Conservation (phyloP, 2,329 filamentous ascomycete genomes). For the Drechslera avenae region DNA sequence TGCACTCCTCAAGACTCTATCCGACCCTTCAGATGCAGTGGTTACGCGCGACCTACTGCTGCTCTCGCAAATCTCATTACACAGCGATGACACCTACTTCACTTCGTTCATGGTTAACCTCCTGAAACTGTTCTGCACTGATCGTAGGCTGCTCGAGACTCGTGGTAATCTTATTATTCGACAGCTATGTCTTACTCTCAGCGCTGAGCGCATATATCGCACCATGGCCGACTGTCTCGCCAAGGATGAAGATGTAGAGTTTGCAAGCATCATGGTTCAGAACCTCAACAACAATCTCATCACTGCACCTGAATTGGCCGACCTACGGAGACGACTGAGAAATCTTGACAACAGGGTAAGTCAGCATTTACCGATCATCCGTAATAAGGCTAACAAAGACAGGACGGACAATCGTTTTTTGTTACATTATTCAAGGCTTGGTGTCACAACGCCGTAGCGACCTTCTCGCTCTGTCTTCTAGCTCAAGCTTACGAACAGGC, state of each 20-base stretch:
- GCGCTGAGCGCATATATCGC: slow-evolving; percentile 92
- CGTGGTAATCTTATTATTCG: slow-evolving; percentile 95
- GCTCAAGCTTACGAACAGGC: slow-evolving; percentile 98
- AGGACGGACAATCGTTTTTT: slow-evolving; percentile 95
- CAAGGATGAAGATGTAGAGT: slow-evolving; percentile 97
- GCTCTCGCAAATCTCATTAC: slow-evolving; percentile 92
- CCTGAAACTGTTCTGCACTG: slow-evolving; percentile 92
- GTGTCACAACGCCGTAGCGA: slow-evolving; percentile 98
- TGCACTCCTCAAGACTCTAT: slow-evolving; percentile 91
- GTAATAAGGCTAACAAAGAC: no score
- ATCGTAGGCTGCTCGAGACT: slow-evolving; percentile 86
- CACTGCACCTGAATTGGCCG: slow-evolving; percentile 90
- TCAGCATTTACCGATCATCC: no score
- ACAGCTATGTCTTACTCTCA: slow-evolving; percentile 89
- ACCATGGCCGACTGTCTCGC: slow-evolving; percentile 96
- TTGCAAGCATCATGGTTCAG: slow-evolving; percentile 99
- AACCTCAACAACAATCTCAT: slow-evolving; percentile 99
- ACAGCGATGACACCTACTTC: slow-evolving; percentile 97
- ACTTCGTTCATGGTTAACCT: slow-evolving; percentile 98
- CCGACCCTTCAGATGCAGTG: slow-evolving; percentile 91
- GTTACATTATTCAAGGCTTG: slow-evolving; percentile 93
- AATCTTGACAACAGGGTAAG: slow-evolving; percentile 76
- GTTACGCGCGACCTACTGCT: slow-evolving; percentile 93
- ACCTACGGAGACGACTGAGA: slow-evolving; percentile 84
- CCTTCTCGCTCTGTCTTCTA: slow-evolving; percentile 91